Evolutionary conservation across 1,139 yeast genomes (phyloP).

Genomic region (Sugiyamaella castrensis): DNA sequence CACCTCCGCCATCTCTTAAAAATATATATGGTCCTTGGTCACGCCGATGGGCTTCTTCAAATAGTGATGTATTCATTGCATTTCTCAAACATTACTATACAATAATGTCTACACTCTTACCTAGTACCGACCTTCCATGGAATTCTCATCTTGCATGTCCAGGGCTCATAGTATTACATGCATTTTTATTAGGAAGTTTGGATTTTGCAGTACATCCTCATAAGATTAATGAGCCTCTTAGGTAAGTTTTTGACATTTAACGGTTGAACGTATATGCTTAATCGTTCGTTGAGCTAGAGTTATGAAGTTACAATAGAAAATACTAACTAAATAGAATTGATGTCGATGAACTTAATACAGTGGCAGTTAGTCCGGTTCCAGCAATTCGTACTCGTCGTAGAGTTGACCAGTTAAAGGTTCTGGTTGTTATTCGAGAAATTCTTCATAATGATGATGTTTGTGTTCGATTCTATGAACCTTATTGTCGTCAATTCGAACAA

Average conservation of each 20-base stretch:
- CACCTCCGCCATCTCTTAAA: constrained; percentile 7
- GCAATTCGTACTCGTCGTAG: constrained; percentile 28
- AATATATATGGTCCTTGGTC: constrained; percentile 72
- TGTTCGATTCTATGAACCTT: constrained; percentile 33
- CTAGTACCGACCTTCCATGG: constrained; percentile 25
- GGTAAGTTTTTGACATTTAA: constrained; percentile 2
- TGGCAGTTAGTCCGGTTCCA: constrained; percentile 33
- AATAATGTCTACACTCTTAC: constrained; percentile 32
- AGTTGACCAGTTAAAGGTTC: constrained; percentile 37
- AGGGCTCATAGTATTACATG: constrained; percentile 37
- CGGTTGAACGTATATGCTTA: not conserved
- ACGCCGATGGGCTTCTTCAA: constrained; percentile 55
- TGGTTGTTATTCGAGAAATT: constrained; percentile 37
- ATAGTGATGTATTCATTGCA: constrained; percentile 60
- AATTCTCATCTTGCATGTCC: constrained; percentile 37
- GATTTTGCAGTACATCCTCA: constrained; percentile 33
- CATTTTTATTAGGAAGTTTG: constrained; percentile 34
- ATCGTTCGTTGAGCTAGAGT: not conserved
- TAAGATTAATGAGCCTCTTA: not conserved
- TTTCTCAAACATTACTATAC: constrained; percentile 66
- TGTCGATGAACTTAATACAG: constrained; percentile 34
- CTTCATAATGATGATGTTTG: constrained; percentile 36
- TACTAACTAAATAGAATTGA: constrained; percentile 8
- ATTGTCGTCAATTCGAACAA: constrained; percentile 38
- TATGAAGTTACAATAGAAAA: no score